Conservation (phyloP, 2,329 filamentous ascomycete genomes). For the Remersonia thermophila region DNA sequence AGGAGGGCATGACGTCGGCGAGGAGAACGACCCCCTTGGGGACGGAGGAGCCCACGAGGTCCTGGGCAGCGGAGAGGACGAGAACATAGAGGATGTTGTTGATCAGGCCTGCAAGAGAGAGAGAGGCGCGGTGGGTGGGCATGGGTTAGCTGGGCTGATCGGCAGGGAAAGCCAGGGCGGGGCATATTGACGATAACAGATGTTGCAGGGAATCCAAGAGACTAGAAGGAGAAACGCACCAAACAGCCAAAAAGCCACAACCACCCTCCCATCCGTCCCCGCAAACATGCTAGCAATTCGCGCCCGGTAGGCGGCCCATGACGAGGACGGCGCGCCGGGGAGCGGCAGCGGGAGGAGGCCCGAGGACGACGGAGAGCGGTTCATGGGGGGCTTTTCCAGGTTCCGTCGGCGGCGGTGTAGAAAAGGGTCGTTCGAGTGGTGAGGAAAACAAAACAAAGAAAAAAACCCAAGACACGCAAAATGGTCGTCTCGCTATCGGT, state of each 20-base stretch:
- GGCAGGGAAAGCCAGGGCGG: too few relatives aligned
- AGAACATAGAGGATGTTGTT: constrained; percentile 98
- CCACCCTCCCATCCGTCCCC: constrained; percentile 57
- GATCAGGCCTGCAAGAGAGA: constrained; percentile 61
- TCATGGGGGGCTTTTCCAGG: constrained; percentile 21
- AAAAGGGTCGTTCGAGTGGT: too few relatives aligned
- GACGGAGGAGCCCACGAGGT: constrained; percentile 75
- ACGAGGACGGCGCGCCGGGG: constrained; percentile 47
- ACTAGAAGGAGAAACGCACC: constrained; percentile 42
- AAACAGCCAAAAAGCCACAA: constrained; percentile 84
- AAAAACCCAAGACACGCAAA: too few relatives aligned
- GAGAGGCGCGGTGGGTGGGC: not conserved
- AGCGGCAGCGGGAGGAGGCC: constrained; percentile 39
- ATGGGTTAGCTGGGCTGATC: too few relatives aligned
- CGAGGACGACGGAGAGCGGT: constrained; percentile 30
- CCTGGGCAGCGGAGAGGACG: constrained; percentile 87
- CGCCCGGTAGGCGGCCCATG: constrained; percentile 61
- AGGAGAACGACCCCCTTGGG: constrained; percentile 90
- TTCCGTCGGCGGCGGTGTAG: too few relatives aligned
- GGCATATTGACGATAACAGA: too few relatives aligned
- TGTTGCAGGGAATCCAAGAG: constrained; percentile 3
- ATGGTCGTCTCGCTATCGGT: too few relatives aligned
- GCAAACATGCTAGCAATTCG: constrained; percentile 51
- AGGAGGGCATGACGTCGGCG: constrained; percentile 82
- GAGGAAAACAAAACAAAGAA: too few relatives aligned